Evolutionary conservation across 306 rosid genomes (phyloP).

Genomic region (Betula pendula): DNA sequence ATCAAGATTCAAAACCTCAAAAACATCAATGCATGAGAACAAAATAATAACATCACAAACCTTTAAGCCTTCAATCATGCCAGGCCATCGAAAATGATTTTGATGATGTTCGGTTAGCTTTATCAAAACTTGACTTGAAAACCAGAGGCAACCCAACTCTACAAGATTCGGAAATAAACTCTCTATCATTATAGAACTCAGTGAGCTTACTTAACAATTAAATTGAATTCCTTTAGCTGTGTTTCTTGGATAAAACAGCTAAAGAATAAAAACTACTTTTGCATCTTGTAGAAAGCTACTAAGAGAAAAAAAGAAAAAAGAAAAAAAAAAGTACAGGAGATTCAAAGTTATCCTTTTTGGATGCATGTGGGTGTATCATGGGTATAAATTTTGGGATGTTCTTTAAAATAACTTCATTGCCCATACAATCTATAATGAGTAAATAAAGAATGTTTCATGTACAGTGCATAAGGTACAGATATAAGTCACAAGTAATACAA

Average conservation of each 20-base stretch:
- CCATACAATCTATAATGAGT: background rate
- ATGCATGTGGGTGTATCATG: background rate
- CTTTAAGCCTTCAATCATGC: constrained; percentile 88
- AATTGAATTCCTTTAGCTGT: background rate
- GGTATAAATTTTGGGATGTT: background rate
- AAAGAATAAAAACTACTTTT: background rate
- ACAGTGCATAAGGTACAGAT: background rate
- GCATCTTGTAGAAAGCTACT: background rate
- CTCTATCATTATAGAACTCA: constrained; percentile 15
- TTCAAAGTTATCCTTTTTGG: background rate
- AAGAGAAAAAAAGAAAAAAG: no score
- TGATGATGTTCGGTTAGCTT: constrained; percentile 93
- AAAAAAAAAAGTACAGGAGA: background rate
- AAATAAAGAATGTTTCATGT: no score
- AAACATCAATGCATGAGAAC: constrained; percentile 16
- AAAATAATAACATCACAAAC: constrained; percentile 34
- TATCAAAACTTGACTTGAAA: constrained; percentile 96
- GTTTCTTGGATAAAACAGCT: background rate
- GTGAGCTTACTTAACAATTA: constrained; percentile 4
- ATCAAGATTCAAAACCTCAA: constrained; percentile 21
- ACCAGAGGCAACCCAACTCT: constrained; percentile 88
- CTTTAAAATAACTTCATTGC: background rate
- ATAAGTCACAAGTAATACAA: background rate
- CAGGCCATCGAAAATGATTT: constrained; percentile 95
- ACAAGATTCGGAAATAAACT: constrained; percentile 33